A percentile compares a stretch with the other conserved stretches of the same genome.
Conservation (phyloP, 2,329 filamentous ascomycete species). For the Allantophomopsis cytisporea region DNA sequence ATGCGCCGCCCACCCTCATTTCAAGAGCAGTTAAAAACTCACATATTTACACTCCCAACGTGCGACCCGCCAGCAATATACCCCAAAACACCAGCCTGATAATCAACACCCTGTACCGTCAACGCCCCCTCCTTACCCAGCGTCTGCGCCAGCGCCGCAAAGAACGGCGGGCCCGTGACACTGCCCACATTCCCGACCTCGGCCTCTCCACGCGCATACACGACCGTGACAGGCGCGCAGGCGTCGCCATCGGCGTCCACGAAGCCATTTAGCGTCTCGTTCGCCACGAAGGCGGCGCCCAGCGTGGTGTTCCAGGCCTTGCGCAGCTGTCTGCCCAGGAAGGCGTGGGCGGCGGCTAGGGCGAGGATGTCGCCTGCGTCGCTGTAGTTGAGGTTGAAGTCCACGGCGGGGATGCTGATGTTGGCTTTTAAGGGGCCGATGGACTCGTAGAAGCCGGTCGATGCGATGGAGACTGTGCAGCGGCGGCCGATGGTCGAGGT, state of each 20-base stretch:
- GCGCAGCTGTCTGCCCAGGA: no score
- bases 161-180: slow-evolving; percentile 13
- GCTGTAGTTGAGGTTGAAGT: not conserved
- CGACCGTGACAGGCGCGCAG: not conserved
- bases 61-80: slow-evolving; percentile 31
- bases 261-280: no score
- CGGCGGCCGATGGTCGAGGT: no score
- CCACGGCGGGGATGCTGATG: no score
- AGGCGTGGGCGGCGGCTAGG: no score
- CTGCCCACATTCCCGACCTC: slow-evolving; percentile 13
- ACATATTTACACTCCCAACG: slow-evolving; percentile 28
- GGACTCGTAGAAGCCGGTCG: not conserved
- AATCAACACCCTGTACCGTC: slow-evolving; percentile 39
- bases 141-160: slow-evolving; percentile 11
- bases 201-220: not conserved
- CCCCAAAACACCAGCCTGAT: slow-evolving; percentile 29
- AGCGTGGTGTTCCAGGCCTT: no score
- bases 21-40: not conserved
- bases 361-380: not conserved
- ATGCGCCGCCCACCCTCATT: not conserved
- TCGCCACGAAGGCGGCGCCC: no score
- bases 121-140: slow-evolving; percentile 28
- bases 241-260: not conserved
- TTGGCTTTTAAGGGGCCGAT: not conserved
- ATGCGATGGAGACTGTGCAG: no score